Conservation (phyloP, 2,329 filamentous ascomycete genomes). For the Massarina eburnea region DNA sequence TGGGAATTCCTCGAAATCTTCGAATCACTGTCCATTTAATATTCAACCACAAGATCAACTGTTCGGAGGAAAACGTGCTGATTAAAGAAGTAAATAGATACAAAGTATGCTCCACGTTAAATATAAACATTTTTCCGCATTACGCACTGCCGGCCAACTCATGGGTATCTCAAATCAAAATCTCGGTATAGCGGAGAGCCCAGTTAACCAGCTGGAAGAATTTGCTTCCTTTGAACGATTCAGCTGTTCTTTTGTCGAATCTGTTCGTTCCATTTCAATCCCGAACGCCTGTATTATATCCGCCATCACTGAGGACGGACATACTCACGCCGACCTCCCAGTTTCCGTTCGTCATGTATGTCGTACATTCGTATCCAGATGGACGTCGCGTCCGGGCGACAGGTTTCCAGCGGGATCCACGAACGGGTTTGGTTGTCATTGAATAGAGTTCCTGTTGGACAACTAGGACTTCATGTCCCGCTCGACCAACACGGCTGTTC, state of each 20-base stretch:
- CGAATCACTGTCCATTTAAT: background rate
- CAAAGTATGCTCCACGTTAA: background rate
- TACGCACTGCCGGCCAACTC: slow-evolving; percentile 12
- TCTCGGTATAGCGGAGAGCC: slow-evolving; percentile 5
- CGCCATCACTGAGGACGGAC: slow-evolving; percentile 3
- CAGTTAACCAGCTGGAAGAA: slow-evolving; percentile 10
- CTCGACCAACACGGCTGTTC: slow-evolving; percentile 36
- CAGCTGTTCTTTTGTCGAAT: slow-evolving; percentile 5
- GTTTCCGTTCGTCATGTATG: background rate
- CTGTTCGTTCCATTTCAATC: background rate
- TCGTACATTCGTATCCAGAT: slow-evolving; percentile 5
- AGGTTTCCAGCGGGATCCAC: background rate
- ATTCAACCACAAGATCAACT: background rate
- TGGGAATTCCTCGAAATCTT: too few relatives aligned
- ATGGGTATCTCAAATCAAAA: slow-evolving; percentile 12
- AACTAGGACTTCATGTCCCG: slow-evolving; percentile 16
- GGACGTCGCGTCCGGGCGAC: background rate
- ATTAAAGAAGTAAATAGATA: background rate
- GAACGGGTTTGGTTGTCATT: slow-evolving; percentile 12
- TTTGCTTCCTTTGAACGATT: slow-evolving; percentile 17
- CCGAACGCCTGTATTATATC: slow-evolving; percentile 1
- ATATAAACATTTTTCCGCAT: slow-evolving; percentile 8
- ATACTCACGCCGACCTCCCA: slow-evolving; percentile 4
- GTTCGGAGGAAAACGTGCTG: background rate
- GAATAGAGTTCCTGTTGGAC: slow-evolving; percentile 19